These are phyloP conservation scores for Xylaria sp. DNA, from an alignment of 2,329 filamentous ascomycete genomes.

Conservation along the genomic window DNA sequence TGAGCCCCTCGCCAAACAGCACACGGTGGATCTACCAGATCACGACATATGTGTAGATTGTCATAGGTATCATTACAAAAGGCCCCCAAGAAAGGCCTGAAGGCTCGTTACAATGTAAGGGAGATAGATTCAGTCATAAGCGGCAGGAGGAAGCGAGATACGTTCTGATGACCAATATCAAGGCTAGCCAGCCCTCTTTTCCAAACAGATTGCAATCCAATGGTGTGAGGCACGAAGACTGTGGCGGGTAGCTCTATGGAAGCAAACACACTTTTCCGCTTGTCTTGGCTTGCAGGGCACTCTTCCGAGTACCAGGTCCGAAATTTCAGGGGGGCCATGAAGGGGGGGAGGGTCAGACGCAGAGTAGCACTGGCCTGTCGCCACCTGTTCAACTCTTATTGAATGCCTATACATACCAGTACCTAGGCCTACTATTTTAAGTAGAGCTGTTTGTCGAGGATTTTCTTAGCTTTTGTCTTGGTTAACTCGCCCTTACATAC, in stretches of 20 bases:
- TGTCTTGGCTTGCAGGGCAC: not conserved
- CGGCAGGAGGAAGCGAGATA: too few species aligned
- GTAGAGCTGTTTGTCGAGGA: too few species aligned
- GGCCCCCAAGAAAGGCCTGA: too few species aligned
- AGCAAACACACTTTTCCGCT: not conserved
- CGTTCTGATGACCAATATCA: too few species aligned
- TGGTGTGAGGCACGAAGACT: not conserved
- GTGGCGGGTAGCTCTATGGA: not conserved
- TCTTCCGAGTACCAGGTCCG: not conserved
- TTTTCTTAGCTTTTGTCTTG: not conserved
- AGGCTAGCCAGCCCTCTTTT: not conserved
- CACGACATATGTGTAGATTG: too few species aligned
- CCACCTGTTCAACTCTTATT: not conserved
- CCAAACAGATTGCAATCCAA: not conserved
- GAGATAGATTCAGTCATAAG: too few species aligned
- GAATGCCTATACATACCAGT: too few species aligned
- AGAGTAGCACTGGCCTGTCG: not conserved
- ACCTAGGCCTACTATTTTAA: too few species aligned
- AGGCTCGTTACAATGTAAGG: too few species aligned
- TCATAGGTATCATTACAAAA: too few species aligned
- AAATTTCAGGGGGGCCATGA: not conserved
- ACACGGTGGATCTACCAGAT: too few species aligned
- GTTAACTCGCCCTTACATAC: not conserved
- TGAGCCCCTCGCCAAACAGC: too few species aligned
- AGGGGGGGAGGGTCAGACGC: not conserved